Base-by-base conservation (phyloP, 1,139 yeast species). In the Diutina siamensis region DNA sequence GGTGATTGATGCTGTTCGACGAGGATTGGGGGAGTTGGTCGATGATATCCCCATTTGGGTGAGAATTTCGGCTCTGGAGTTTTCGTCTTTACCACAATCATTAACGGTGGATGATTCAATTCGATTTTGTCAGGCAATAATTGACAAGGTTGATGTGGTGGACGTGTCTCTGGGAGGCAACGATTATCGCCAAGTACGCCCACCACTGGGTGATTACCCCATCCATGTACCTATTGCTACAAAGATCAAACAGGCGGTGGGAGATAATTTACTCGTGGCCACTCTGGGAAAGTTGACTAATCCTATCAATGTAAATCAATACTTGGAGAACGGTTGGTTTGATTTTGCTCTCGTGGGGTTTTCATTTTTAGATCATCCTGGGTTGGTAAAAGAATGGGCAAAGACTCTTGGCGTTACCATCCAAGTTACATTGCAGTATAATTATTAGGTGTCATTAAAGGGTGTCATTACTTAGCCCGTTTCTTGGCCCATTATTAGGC, bases 81-180 rank as follows among this genome's bases (percentile, higher is more conserved):
- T 64, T 45, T 57, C 58, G 18, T 58, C 58, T 21, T 63, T 58
- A 28, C 62, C 63, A 27, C 63, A 59, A 2, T 64, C 72, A 7
- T 76, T 80, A 80, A 66, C 60, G 1, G 53, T 71, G 33, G 69
- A 71, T 21, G 80, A 78, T 51, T 60, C 78, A 1, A 50, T 66
- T 35, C 62, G 62, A 51, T 59, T 76, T 44, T 68, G 74, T 2
- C 64, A 64, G 31, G 48, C 64, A 5, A 57, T 76, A 22, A 61
- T 63, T 33, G 64, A 66, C 33, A 64, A 61, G 47, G 64, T 78
- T 40, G 76, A 73, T 50, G 60, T 76, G 17, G 52, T 78, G 34
- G 83, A 78, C 53, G 64, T 72, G 35, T 74, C 81, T 3, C 65
- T 78, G 12, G 81, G 81, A 44, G 82, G 80, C 40, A 70, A 66